phyloP scores from a whole-genome alignment of 2,329 filamentous ascomycete species.

The Pseudocercospora fijiensis region DNA sequence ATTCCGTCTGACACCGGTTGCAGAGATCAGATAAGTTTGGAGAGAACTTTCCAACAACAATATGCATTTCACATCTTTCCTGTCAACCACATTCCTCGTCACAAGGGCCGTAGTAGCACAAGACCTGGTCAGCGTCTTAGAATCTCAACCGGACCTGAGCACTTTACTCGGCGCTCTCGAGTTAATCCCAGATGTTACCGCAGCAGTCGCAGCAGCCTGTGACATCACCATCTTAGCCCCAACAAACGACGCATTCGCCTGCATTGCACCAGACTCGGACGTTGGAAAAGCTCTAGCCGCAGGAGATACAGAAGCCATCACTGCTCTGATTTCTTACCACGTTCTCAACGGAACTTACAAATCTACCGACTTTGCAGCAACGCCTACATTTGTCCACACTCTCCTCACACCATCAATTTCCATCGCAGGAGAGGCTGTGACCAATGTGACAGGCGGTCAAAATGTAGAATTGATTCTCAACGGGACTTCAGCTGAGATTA shows the following conservation, averaged over 20 bases:
- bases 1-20: not conserved
- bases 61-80: not conserved
- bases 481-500: slow-evolving; percentile 36
- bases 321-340: slow-evolving; percentile 16
- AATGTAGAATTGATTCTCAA: slow-evolving; percentile 41
- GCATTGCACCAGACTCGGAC: slow-evolving; percentile 34
- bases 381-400: slow-evolving; percentile 9
- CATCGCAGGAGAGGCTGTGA: slow-evolving; percentile 11
- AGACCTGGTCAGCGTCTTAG: slow-evolving; percentile 15
- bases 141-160: slow-evolving; percentile 19
- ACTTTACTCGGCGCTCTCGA: slow-evolving; percentile 24
- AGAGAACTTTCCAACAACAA: too few species aligned
- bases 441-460: slow-evolving; percentile 43
- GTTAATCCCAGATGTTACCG: slow-evolving; percentile 23
- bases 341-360: slow-evolving; percentile 14
- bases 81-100: not conserved
- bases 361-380: slow-evolving; percentile 3
- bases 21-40: not conserved
- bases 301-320: slow-evolving; percentile 1
- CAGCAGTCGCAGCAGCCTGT: slow-evolving; percentile 20
- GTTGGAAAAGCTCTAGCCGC: slow-evolving; percentile 11
- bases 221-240: slow-evolving; percentile 65
- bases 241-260: slow-evolving; percentile 58
- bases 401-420: slow-evolving; percentile 1
- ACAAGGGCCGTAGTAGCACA: slow-evolving; percentile 11